Base-by-base conservation (phyloP, 2,329 filamentous ascomycete species). In the Phaeomoniella chlamydospora region DNA sequence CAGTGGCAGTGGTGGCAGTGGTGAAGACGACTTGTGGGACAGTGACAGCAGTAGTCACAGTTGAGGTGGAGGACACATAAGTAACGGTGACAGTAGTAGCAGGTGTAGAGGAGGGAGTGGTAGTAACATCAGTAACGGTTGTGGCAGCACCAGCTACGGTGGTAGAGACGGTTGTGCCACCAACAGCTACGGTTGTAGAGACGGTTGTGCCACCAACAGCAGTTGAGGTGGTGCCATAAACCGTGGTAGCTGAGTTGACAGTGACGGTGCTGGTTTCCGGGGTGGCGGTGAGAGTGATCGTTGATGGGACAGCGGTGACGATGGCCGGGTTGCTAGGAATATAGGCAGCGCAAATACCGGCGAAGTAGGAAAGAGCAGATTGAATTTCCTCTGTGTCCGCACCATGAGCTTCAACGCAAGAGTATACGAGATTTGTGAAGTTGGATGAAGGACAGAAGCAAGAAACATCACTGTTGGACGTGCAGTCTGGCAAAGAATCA, bases 401-500 rank as follows among this genome's bases (percentile, higher is more conserved):
- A 44, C 77, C 80, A 69, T 86, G 79, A 39, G 86, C 72, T 51
- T 78, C 74, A 48, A 96, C 68, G 63, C 88, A 96, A 42, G 72
- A 64, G 57, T 82, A 88, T 55, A 94, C 75, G 52, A 77, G 78
- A 57, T 75, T 67, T 53, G 86, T 81, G 61, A 90, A 88, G 37
- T 74, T 64, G 41, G 69, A 57, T 53, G 80, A 72, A 47, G 82
- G 80, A 75, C 88, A 96, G 78, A 83, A 94, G 74, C 88, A 96
- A 45, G 63, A 60, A 40, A 69, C 62, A 53, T 94, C 84, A 31
- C 80, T 78, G 76, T 94, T 94, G 64, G 83, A 77, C 49, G 70
- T 69, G 74, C 88, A 96, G 53, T 72, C 65, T 35, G 80, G 72
- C 9, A 57, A 45, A 41, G 68, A 61, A 55, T 74, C 72, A 51